Evolutionary conservation across 2,329 filamentous ascomycete species (phyloP).

Genomic region (Sporothrix variecibatus): DNA sequence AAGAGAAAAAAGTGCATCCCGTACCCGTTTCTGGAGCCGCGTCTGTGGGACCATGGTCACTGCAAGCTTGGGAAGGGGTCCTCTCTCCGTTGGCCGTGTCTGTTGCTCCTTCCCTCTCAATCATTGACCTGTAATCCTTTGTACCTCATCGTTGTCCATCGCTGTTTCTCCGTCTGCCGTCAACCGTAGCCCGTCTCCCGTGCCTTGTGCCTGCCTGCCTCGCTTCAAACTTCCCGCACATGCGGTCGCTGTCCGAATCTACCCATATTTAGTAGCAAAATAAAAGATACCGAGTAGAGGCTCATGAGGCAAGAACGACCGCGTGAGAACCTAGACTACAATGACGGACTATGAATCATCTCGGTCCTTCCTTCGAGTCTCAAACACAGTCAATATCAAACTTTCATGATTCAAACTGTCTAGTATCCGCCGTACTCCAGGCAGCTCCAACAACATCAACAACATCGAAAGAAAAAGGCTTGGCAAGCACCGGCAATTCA

Average conservation of each 20-base stretch:
- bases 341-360: neutral
- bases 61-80: neutral
- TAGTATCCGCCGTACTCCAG: neutral
- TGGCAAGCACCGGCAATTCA: slow-evolving; percentile 17
- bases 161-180: neutral
- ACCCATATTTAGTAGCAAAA: too few species aligned
- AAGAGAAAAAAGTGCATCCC: slow-evolving; percentile 2
- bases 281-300: neutral
- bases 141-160: neutral
- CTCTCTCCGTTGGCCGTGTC: neutral
- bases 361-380: neutral
- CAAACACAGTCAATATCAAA: slow-evolving; percentile 4
- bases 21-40: slow-evolving; percentile 12
- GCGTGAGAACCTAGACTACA: neutral
- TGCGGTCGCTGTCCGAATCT: neutral
- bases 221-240: slow-evolving; percentile 5
- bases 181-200: neutral
- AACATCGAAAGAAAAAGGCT: neutral
- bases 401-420: neutral
- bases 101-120: neutral
- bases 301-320: neutral
- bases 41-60: slow-evolving; percentile 2
- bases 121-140: neutral
- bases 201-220: neutral
- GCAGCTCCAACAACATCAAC: neutral